Evolutionary conservation across 1,139 yeast species (phyloP).

Genomic region (Saccharomyces hybrid): DNA sequence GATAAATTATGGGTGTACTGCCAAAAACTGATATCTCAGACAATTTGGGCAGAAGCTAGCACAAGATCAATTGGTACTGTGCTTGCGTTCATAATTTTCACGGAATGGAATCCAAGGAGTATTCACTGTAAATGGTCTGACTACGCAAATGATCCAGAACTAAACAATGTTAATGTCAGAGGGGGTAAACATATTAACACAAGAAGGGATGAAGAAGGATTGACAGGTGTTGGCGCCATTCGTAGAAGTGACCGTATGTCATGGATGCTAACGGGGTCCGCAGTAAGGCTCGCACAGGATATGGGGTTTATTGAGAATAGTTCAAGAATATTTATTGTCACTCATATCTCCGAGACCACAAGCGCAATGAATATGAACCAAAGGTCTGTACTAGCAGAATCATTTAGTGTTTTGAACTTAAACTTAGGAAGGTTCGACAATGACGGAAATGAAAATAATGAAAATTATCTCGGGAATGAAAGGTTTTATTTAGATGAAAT

Average conservation of each 20-base stretch:
- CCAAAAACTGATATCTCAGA: constrained; percentile 71
- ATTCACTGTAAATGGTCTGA: constrained; percentile 86
- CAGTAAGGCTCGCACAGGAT: constrained; percentile 80
- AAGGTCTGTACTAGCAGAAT: constrained; percentile 60
- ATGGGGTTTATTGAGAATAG: constrained; percentile 72
- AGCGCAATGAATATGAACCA: constrained; percentile 65
- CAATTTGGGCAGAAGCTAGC: constrained; percentile 93
- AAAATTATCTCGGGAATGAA: constrained; percentile 37
- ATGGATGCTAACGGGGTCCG: constrained; percentile 87
- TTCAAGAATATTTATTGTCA: constrained; percentile 68
- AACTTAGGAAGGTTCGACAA: constrained; percentile 29
- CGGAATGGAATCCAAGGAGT: constrained; percentile 94
- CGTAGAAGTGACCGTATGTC: constrained; percentile 84
- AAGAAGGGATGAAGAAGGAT: constrained; percentile 37
- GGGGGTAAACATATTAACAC: constrained; percentile 8
- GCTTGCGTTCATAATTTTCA: constrained; percentile 73
- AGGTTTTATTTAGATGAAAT: constrained; percentile 20
- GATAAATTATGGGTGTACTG: constrained; percentile 77
- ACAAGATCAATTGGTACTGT: constrained; percentile 83
- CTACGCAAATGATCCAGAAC: constrained; percentile 51
- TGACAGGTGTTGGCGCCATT: constrained; percentile 78
- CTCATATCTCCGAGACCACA: constrained; percentile 75
- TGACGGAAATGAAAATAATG: constrained; percentile 32
- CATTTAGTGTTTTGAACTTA: constrained; percentile 51
- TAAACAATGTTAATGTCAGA: constrained; percentile 9